phyloP scores from a whole-genome alignment of 2,329 filamentous ascomycete species.

The Aureobasidium sp. region DNA sequence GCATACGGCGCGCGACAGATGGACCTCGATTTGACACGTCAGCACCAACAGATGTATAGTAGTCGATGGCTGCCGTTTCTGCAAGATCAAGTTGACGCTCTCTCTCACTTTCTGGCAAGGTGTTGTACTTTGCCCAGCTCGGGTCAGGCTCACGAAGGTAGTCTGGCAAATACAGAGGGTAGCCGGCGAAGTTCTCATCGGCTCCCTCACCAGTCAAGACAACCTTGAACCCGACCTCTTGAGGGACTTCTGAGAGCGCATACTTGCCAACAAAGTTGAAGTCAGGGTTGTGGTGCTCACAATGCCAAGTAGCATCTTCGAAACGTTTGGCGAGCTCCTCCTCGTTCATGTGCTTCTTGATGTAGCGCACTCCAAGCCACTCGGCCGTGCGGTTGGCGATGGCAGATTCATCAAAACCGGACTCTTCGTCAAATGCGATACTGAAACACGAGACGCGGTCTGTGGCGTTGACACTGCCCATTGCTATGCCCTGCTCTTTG shows the following conservation, averaged over 20 bases:
- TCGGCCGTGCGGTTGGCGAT: slow-evolving; percentile 44
- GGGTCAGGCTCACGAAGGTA: slow-evolving; percentile 45
- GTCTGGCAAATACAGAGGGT: slow-evolving; percentile 41
- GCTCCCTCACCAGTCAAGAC: slow-evolving; percentile 42
- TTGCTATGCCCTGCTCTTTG: slow-evolving; percentile 38
- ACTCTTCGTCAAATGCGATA: slow-evolving; percentile 46
- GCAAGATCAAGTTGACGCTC: slow-evolving; percentile 19
- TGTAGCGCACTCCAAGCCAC: slow-evolving; percentile 40
- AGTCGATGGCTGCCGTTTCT: slow-evolving; percentile 22
- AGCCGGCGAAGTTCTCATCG: slow-evolving; percentile 51
- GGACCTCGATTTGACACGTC: slow-evolving; percentile 24
- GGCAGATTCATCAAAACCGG: slow-evolving; percentile 45
- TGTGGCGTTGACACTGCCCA: slow-evolving; percentile 40
- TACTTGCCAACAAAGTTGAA: slow-evolving; percentile 49
- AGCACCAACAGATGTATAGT: slow-evolving; percentile 26
- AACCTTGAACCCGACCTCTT: slow-evolving; percentile 45
- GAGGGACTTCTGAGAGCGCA: slow-evolving; percentile 40
- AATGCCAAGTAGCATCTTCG: slow-evolving; percentile 40
- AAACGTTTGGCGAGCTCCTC: slow-evolving; percentile 37
- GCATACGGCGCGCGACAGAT: slow-evolving; percentile 29
- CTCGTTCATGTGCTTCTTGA: slow-evolving; percentile 40
- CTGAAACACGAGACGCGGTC: slow-evolving; percentile 43
- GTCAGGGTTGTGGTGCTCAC: slow-evolving; percentile 42
- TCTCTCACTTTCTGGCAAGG: slow-evolving; percentile 23
- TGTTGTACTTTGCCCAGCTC: slow-evolving; percentile 21